Evolutionary conservation across 768 basidiomycete genomes (phyloP), one percentile per base, ranked within the genome.

Genomic region (Trametes coccinea): DNA sequence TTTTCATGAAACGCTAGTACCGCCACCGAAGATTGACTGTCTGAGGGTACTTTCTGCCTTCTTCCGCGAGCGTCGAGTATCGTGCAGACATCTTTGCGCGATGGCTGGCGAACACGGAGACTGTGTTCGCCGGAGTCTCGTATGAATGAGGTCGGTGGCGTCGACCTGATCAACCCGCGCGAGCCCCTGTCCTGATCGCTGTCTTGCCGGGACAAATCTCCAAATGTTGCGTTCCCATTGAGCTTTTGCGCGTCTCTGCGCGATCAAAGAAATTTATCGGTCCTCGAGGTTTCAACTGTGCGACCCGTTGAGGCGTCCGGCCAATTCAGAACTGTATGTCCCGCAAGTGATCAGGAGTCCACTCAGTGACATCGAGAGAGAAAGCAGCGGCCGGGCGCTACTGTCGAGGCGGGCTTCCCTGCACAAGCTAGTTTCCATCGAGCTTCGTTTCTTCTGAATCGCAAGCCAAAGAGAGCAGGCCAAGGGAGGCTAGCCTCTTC

Each of bases 111-210:
- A 39, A 13, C 30, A 30, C 11, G 30, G 8, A 6, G 31, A 34
- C 45, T 47, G 34, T 22, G 22, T 22, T 22, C 22, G 22, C 22
- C 22, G 22, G 22, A 22, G 22, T 22, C 22, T 6, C 5, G 34
- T 37, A n/a, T 30, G 22, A 30, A 47, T 56, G 45, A 56, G 45
- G 55, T 47, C 55, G 55, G 33, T 39, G 55, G 55, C 55, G 45
- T 47, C 39, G 22, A 17, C 17, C 30, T 13, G 39, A 53, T 43
- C 44, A 56, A 14, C 45, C 53, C 41, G 29, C 40, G 41, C 29
- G 27, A 5, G 14, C 37, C 37, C 51, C 37, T 39, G 37, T 14
- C 39, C 51, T 41, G 47, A 37, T 37, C 34, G 34, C 9, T 46
- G 17, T 8, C 14, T 46, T 8, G 22, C 22, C 45, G 27, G 17